A percentile compares a stretch with the other conserved stretches of the same genome.
These are phyloP conservation scores for Termitomyces sp. DNA, from an alignment of 768 basidiomycete genomes.

Conservation along the genomic window DNA sequence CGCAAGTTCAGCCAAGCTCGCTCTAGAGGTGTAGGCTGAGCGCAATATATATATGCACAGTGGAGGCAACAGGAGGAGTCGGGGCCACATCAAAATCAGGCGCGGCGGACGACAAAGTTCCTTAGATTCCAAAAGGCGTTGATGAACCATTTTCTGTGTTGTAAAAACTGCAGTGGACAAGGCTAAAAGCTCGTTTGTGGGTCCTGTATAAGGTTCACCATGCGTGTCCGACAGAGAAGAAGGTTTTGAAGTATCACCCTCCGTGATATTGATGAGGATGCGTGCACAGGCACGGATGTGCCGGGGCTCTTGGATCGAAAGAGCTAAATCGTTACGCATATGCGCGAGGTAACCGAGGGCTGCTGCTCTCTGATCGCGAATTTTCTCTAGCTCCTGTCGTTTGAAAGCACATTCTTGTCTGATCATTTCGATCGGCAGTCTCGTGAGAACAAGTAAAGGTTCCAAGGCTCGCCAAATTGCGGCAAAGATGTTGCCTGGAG, in stretches of 20 bases:
- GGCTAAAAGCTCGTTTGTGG: constrained; percentile 16
- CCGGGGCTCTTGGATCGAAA: constrained; percentile 24
- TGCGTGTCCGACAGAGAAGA: constrained; percentile 6
- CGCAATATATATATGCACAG: constrained; percentile 50
- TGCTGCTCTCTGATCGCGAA: constrained; percentile 68
- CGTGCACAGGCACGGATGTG: constrained; percentile 16
- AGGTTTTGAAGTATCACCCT: constrained; percentile 15
- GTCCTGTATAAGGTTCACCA: constrained; percentile 1
- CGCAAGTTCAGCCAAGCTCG: constrained; percentile 51
- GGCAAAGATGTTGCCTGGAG: constrained; percentile 8
- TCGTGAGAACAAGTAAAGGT: constrained; percentile 24
- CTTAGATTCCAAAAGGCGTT: constrained; percentile 25
- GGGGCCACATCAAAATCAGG: constrained; percentile 78
- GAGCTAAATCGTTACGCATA: constrained; percentile 45
- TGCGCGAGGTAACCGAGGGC: constrained; percentile 60
- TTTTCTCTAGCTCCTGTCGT: constrained; percentile 52
- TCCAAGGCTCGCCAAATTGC: constrained; percentile 16
- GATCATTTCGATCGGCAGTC: constrained; percentile 59
- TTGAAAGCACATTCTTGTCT: constrained; percentile 67
- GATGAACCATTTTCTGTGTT: constrained; percentile 26
- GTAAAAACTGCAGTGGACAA: constrained; percentile 28
- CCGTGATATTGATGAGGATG: constrained; percentile 19
- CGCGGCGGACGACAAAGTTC: constrained; percentile 65
- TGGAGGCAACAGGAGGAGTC: constrained; percentile 73
- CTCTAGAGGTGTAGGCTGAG: constrained; percentile 55